Evolutionary conservation across 768 basidiomycete species (phyloP).

Genomic region (Floccularia luteovirens): DNA sequence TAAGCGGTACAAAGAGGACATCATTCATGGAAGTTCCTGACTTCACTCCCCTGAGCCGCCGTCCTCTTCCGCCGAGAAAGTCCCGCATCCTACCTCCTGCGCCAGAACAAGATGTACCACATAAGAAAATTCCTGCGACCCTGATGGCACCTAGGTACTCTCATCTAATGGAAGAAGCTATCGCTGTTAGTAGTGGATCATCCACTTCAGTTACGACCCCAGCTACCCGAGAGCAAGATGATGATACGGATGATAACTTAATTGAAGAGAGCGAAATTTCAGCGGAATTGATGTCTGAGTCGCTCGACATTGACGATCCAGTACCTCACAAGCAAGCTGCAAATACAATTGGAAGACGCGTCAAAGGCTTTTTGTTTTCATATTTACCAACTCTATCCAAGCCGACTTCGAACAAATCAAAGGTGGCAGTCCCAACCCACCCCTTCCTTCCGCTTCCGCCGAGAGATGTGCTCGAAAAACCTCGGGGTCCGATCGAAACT

Average conservation of each 20-base stretch:
- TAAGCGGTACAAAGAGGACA: slow-evolving; percentile 8
- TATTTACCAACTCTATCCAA: slow-evolving; percentile 49
- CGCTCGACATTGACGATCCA: neutral
- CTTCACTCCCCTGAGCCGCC: slow-evolving; percentile 39
- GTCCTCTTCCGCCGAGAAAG: slow-evolving; percentile 18
- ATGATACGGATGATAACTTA: too few relatives aligned
- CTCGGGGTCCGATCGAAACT: slow-evolving; percentile 50
- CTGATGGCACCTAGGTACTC: slow-evolving; percentile 49
- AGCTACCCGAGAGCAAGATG: neutral
- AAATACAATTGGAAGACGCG: slow-evolving; percentile 35
- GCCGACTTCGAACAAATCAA: slow-evolving; percentile 12
- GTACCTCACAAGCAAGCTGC: neutral
- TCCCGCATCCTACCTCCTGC: slow-evolving; percentile 15
- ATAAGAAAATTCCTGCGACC: slow-evolving; percentile 31
- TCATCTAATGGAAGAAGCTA: slow-evolving; percentile 49
- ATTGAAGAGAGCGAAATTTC: slow-evolving; percentile 3
- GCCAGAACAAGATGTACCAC: slow-evolving; percentile 17
- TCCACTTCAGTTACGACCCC: neutral
- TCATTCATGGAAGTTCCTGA: slow-evolving; percentile 38
- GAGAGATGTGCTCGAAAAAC: slow-evolving; percentile 37
- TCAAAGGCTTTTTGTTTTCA: slow-evolving; percentile 53
- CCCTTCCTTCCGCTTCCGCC: slow-evolving; percentile 52
- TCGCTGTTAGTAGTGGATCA: slow-evolving; percentile 23
- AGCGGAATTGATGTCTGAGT: neutral
- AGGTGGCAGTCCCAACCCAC: slow-evolving; percentile 11